Conservation (phyloP, 441 rosid species). For the Populus hybrid region DNA sequence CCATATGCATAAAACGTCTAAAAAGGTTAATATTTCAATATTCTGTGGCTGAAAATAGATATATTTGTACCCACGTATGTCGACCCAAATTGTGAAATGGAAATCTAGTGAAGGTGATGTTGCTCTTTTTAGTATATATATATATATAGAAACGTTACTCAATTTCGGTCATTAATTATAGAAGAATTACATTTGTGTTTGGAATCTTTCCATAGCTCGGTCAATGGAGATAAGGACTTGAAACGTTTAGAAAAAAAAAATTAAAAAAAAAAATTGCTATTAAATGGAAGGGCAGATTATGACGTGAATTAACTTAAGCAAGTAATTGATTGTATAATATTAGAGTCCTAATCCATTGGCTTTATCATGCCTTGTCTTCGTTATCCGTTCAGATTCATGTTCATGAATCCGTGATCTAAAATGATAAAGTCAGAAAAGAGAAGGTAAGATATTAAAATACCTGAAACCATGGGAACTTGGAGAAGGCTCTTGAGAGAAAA, state of each 20-base stretch:
- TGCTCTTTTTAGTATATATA: neutral
- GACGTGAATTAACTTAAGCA: neutral
- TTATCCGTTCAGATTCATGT: neutral
- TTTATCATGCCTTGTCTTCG: neutral
- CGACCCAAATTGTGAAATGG: neutral
- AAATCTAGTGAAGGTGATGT: neutral
- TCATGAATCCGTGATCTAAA: neutral
- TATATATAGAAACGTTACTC: neutral
- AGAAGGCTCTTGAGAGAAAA: slow-evolving; percentile 46
- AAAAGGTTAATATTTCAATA: neutral
- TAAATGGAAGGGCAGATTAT: neutral
- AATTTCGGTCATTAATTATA: neutral
- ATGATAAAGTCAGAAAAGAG: neutral
- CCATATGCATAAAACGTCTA: no score
- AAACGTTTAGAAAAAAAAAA: neutral
- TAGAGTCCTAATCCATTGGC: no score
- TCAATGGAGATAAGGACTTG: neutral
- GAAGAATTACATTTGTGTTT: neutral
- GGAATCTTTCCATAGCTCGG: neutral
- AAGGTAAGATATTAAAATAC: slow-evolving; percentile 19
- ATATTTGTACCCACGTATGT: neutral
- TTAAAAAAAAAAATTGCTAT: neutral
- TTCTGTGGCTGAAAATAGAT: neutral
- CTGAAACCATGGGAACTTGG: slow-evolving; percentile 63
- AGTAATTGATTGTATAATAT: no score